phyloP scores from a whole-genome alignment of 2,329 filamentous ascomycete genomes.

The Myriosclerotinia scirpicola region DNA sequence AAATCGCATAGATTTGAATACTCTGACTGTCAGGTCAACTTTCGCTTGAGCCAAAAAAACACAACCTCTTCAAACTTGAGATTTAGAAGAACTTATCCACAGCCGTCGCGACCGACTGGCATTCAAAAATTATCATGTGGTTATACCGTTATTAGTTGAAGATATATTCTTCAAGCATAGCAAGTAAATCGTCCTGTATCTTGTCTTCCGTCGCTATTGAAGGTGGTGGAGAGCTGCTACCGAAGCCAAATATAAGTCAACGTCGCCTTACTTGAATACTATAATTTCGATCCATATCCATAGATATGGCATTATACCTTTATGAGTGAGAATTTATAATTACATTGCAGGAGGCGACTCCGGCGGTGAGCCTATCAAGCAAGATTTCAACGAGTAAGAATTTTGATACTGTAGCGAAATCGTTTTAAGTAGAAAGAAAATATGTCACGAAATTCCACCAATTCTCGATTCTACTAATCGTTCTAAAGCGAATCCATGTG shows the following conservation, averaged over 20 bases:
- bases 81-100: background rate
- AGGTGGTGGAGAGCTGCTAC: background rate
- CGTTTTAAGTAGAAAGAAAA: background rate
- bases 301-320: no score
- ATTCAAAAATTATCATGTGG: background rate
- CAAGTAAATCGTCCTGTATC: background rate
- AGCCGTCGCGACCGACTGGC: background rate
- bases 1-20: no score
- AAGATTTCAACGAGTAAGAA: background rate
- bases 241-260: background rate
- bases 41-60: no score
- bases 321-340: background rate
- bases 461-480: background rate
- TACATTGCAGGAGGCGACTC: background rate
- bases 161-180: background rate
- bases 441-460: no score
- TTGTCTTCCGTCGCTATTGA: background rate
- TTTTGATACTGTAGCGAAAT: no score
- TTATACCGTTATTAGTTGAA: no score
- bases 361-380: no score
- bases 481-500: background rate
- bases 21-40: no score
- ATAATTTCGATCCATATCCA: rapidly evolving
- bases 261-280: no score
- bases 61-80: no score